Percentiles rank a stretch among this genome's conserved stretches.
phyloP scores from a whole-genome alignment of 257 asterid species.

The Jacaranda copaia region DNA sequence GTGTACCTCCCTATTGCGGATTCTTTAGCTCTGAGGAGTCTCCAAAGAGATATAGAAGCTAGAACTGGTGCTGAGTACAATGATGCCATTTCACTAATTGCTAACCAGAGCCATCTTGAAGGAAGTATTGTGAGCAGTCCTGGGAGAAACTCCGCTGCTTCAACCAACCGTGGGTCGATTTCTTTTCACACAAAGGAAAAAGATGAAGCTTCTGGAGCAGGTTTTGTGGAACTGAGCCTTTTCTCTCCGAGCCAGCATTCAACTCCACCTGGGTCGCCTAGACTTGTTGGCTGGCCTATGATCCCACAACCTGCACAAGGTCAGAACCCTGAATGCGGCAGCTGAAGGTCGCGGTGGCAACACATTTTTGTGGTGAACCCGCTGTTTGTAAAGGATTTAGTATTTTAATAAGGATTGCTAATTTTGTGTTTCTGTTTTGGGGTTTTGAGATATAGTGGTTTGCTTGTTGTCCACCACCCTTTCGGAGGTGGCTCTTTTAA shows the following conservation, averaged over 20 bases:
- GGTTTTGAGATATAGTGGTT: constrained; percentile 46
- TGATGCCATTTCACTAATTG: constrained; percentile 68
- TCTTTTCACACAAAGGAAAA: constrained; percentile 65
- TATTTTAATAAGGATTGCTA: constrained; percentile 51
- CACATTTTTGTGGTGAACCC: constrained; percentile 62
- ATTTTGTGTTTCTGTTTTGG: constrained; percentile 33
- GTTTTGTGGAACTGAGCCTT: constrained; percentile 87
- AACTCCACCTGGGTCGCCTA: constrained; percentile 74
- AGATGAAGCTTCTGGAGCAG: constrained; percentile 47
- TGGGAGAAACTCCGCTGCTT: constrained; percentile 51
- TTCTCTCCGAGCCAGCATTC: constrained; percentile 69
- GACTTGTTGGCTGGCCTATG: constrained; percentile 80
- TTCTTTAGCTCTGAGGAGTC: constrained; percentile 69
- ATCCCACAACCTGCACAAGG: constrained; percentile 51
- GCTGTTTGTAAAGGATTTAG: constrained; percentile 62
- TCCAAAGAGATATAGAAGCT: constrained; percentile 64
- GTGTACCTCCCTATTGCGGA: constrained; percentile 86
- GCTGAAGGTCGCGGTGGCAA: constrained; percentile 33
- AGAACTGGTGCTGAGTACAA: constrained; percentile 52
- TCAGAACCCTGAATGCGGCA: constrained; percentile 27
- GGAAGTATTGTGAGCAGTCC: constrained; percentile 52
- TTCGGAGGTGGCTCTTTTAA: constrained; percentile 51
- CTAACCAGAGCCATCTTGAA: constrained; percentile 62
- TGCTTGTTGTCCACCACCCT: constrained; percentile 50
- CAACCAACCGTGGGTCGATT: constrained; percentile 62